Percentiles rank a stretch among this genome's conserved stretches.
Evolutionary conservation across 257 asterid species (phyloP).

Genomic region (Orobanche coerulescens): DNA sequence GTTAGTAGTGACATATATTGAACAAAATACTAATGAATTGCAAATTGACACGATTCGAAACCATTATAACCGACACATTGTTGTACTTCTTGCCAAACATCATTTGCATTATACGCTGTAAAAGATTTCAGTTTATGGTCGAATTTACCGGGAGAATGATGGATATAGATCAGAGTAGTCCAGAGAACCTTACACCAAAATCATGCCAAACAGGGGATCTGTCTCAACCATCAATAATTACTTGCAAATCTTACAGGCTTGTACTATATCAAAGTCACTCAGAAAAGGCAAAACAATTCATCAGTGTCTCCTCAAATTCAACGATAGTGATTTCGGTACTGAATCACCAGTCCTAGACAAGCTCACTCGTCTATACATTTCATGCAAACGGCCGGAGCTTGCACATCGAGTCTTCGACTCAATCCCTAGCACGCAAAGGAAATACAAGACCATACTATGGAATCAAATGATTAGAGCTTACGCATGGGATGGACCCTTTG

Average conservation of each 20-base stretch:
- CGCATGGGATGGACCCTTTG: conserved; percentile 78
- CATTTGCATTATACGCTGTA: no score
- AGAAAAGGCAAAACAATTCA: conserved; percentile 48
- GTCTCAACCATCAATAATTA: conserved; percentile 20
- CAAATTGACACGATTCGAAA: no score
- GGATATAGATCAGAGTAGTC: no score
- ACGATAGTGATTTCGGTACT: conserved; percentile 12
- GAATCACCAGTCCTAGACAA: conserved; percentile 32
- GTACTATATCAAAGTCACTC: conserved; percentile 47
- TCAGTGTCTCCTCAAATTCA: conserved; percentile 50
- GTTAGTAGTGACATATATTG: no score
- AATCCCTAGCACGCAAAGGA: conserved; percentile 40
- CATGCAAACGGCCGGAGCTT: conserved; percentile 54
- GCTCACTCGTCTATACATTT: conserved; percentile 59
- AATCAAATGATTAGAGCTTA: conserved; percentile 66
- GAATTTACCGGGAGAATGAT: no score
- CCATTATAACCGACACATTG: no score
- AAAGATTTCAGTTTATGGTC: no score
- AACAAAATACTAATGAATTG: no score
- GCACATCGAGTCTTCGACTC: conserved; percentile 52
- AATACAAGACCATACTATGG: conserved; percentile 52
- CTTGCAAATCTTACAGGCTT: conserved; percentile 30
- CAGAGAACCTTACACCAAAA: no score
- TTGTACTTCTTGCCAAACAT: no score
- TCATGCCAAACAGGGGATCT: conserved; percentile 19